phyloP scores from a whole-genome alignment of 2,329 filamentous ascomycete genomes.

The Ceratocystis cubensis region DNA sequence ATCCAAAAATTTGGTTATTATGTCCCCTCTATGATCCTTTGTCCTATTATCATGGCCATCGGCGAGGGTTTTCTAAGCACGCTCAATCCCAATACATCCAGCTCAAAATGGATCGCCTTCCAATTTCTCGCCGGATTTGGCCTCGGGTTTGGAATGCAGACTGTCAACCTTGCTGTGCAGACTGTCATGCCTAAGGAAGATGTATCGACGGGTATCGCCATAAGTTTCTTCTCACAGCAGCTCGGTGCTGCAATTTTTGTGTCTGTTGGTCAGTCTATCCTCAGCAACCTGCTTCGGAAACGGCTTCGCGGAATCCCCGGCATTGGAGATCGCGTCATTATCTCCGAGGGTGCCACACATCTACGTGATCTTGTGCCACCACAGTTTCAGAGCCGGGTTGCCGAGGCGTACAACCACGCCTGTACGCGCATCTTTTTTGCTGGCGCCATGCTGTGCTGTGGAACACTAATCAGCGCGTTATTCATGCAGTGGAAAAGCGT shows the following conservation, averaged over 20 bases:
- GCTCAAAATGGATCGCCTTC: constrained; percentile 45
- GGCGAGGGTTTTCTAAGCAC: constrained; percentile 48
- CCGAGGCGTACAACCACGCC: constrained; percentile 52
- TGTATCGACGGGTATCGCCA: constrained; percentile 42
- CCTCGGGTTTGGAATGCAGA: constrained; percentile 47
- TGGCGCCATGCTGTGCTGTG: constrained; percentile 41
- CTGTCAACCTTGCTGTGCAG: constrained; percentile 43
- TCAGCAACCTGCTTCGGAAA: constrained; percentile 36
- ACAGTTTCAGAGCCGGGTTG: constrained; percentile 40
- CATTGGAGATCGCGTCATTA: constrained; percentile 34
- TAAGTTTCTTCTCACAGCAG: constrained; percentile 46
- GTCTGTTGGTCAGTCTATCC: constrained; percentile 43
- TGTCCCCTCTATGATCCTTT: constrained; percentile 42
- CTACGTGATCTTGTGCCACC: constrained; percentile 41
- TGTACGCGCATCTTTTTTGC: constrained; percentile 52
- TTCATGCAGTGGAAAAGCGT: constrained; percentile 56
- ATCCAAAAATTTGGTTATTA: constrained; percentile 49
- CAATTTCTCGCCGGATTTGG: constrained; percentile 49
- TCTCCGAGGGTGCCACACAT: constrained; percentile 45
- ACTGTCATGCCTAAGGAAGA: constrained; percentile 41
- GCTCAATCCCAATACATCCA: constrained; percentile 35
- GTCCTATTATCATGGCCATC: constrained; percentile 38
- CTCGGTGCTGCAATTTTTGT: constrained; percentile 48
- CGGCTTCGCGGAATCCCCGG: constrained; percentile 32
- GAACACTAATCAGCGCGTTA: constrained; percentile 44